phyloP scores from a whole-genome alignment of 2,329 filamentous ascomycete genomes.

The Aureobasidium leucospermi region DNA sequence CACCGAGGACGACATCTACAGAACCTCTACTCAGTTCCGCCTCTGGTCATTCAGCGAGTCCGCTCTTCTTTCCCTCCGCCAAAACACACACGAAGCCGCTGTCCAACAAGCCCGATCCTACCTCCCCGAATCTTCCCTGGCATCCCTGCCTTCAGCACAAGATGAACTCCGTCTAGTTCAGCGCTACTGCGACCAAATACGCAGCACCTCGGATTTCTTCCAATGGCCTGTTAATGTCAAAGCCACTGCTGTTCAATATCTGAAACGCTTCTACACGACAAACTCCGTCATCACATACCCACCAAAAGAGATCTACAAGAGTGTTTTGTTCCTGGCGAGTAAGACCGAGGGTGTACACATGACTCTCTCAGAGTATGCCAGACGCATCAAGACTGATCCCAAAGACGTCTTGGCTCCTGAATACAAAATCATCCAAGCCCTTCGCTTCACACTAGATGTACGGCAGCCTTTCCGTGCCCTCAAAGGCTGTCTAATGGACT shows the following conservation, averaged over 20 bases:
- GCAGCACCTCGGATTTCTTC: slow-evolving; percentile 49
- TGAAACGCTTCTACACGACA: slow-evolving; percentile 90
- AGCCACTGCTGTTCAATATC: slow-evolving; percentile 78
- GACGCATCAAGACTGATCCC: slow-evolving; percentile 56
- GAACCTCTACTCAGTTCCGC: slow-evolving; percentile 80
- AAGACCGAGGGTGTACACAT: slow-evolving; percentile 86
- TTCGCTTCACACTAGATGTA: slow-evolving; percentile 90
- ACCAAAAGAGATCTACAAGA: slow-evolving; percentile 80
- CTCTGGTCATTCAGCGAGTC: slow-evolving; percentile 85
- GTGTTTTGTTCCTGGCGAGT: slow-evolving; percentile 83
- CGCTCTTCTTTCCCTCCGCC: slow-evolving; percentile 63
- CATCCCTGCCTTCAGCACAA: slow-evolving; percentile 55
- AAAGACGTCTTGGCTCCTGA: slow-evolving; percentile 80
- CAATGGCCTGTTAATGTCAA: slow-evolving; percentile 55
- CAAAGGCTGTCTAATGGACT: slow-evolving; percentile 78
- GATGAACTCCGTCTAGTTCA: slow-evolving; percentile 78
- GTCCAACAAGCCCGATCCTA: slow-evolving; percentile 57
- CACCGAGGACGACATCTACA: slow-evolving; percentile 87
- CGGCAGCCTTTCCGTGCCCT: slow-evolving; percentile 82
- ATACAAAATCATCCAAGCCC: slow-evolving; percentile 83
- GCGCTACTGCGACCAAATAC: slow-evolving; percentile 58
- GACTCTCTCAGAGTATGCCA: slow-evolving; percentile 53
- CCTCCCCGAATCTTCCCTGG: slow-evolving; percentile 28
- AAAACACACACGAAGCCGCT: slow-evolving; percentile 73
- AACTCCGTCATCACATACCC: slow-evolving; percentile 97